Percentiles rank a stretch among this genome's conserved stretches.
Evolutionary conservation across 495 filamentous ascomycete species (phyloP).

Genomic region (Aspergillus asperescens): DNA sequence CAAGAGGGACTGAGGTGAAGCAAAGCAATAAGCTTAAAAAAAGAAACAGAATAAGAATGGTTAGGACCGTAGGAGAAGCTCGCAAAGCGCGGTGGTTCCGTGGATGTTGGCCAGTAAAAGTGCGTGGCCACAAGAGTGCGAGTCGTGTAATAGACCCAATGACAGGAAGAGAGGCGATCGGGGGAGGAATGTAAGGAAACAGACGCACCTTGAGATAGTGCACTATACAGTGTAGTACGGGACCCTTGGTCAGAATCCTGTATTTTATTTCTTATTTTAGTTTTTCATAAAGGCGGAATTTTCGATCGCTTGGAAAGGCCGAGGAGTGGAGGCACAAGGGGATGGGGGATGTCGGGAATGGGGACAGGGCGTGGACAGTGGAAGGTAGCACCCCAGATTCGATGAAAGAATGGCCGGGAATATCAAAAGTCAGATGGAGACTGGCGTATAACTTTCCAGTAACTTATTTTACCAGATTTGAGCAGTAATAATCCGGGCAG

Average conservation of each 20-base stretch:
- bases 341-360: slow-evolving; percentile 19
- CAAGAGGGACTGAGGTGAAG: too few relatives aligned
- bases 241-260: slow-evolving; percentile 8
- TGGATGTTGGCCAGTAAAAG: slow-evolving; percentile 23
- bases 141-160: slow-evolving; percentile 17
- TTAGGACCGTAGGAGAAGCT: slow-evolving; percentile 2
- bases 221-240: slow-evolving; percentile 11
- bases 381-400: slow-evolving; percentile 11
- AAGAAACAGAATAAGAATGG: slow-evolving; percentile 17
- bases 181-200: slow-evolving; percentile 5
- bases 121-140: slow-evolving; percentile 37
- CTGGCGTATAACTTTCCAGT: slow-evolving; percentile 19
- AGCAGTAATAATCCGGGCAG: slow-evolving; percentile 18
- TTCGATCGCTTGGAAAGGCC: slow-evolving; percentile 12
- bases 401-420: slow-evolving; percentile 12
- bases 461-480: slow-evolving; percentile 22
- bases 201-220: slow-evolving; percentile 17
- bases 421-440: slow-evolving; percentile 17
- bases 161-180: slow-evolving; percentile 12
- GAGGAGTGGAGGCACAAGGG: slow-evolving; percentile 22
- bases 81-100: slow-evolving; percentile 22
- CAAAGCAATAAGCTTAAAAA: slow-evolving; percentile 19
- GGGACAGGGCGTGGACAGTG: slow-evolving; percentile 24
- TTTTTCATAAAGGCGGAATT: slow-evolving; percentile 2
- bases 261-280: slow-evolving; percentile 19